Percentiles rank a stretch among this genome's conserved stretches.
phyloP scores from a whole-genome alignment of 2,329 filamentous ascomycete species.

The Keithomyces neogunnii region DNA sequence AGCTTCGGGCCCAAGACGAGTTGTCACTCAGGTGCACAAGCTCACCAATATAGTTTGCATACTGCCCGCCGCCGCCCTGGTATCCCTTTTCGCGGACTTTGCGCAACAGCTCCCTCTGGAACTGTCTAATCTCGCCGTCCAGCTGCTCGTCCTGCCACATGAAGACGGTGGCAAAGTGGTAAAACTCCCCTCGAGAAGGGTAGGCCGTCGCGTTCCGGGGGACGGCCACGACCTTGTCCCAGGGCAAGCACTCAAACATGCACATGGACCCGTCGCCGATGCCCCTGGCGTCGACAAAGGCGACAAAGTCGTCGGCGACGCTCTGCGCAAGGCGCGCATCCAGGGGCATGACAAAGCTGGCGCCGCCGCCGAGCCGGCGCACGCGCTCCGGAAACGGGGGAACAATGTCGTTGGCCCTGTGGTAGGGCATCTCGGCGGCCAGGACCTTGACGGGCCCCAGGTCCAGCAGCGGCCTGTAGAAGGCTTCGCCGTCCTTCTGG shows the following conservation, averaged over 20 bases:
- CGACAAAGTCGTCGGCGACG: conserved; percentile 20
- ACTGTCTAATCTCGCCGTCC: conserved; percentile 27
- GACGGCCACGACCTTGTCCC: conserved; percentile 26
- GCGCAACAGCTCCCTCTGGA: conserved; percentile 25
- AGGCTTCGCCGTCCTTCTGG: conserved; percentile 22
- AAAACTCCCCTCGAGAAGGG: conserved; percentile 34
- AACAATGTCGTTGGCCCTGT: conserved; percentile 26
- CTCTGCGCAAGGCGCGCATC: conserved; percentile 16
- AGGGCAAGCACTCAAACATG: conserved; percentile 26
- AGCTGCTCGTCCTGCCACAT: conserved; percentile 30
- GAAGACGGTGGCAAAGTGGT: conserved; percentile 31
- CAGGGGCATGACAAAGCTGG: conserved; percentile 33
- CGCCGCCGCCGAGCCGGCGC: conserved; percentile 28
- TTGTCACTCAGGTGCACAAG: background rate
- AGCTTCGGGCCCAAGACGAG: background rate
- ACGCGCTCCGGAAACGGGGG: conserved; percentile 21
- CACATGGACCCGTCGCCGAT: conserved; percentile 14
- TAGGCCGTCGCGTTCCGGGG: conserved; percentile 30
- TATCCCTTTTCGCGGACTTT: conserved; percentile 17
- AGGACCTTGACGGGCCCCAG: conserved; percentile 26
- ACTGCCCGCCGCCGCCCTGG: conserved; percentile 12
- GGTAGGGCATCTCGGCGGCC: conserved; percentile 29
- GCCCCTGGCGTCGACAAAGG: conserved; percentile 13
- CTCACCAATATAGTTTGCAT: conserved; percentile 5
- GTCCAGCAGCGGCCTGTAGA: conserved; percentile 26